Base-by-base conservation (phyloP, 257 asterid species). In the Lantana camara region DNA sequence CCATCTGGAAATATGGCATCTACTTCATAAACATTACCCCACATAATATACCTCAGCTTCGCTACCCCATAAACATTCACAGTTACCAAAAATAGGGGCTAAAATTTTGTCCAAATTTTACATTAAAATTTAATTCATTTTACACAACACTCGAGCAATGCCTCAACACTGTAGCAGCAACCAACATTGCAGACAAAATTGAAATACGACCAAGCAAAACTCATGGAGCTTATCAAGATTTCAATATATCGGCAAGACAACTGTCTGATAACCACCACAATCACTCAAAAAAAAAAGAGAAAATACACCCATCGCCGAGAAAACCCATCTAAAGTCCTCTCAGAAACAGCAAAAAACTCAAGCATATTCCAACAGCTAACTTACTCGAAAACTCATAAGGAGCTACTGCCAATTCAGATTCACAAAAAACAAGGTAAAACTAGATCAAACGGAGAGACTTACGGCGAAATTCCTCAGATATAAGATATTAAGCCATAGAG, bases 401-500 rank as follows among this genome's bases (percentile, higher is more conserved):
- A 35, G 32, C 10, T 32, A 50, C 2, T 14, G 30, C 37, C n/a
- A 63, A 40, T 22, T 73, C 60, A 66, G 74, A 75, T 70, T 67
- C 73, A 57, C 32, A 47, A 41, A 57, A n/a, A 60, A 51, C 16
- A 45, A 49, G 12, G 22, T 4, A 41, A n/a, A 21, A 67, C 15
- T 27, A 67, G 78, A 78, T 67, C 75, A 65, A 65, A 56, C 23
- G 35, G 38, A 50, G 57, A 57, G 14, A 69, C 79, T 79, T 77
- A 79, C 85, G 70, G 70, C 37, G 57, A 57, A 71, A 67, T 12
- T 32, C 44, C 60, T 20, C 53, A 66, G 53, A 61, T 41, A 40
- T 20, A 47, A 66, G 53, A 61, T 41, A 40, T 48, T 51, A 61
- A 58, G 72, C 38, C 81, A 82, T 79, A 49, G 60, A 23, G 62